phyloP scores from a whole-genome alignment of 2,329 filamentous ascomycete genomes.

The Talaromyces sp. region DNA sequence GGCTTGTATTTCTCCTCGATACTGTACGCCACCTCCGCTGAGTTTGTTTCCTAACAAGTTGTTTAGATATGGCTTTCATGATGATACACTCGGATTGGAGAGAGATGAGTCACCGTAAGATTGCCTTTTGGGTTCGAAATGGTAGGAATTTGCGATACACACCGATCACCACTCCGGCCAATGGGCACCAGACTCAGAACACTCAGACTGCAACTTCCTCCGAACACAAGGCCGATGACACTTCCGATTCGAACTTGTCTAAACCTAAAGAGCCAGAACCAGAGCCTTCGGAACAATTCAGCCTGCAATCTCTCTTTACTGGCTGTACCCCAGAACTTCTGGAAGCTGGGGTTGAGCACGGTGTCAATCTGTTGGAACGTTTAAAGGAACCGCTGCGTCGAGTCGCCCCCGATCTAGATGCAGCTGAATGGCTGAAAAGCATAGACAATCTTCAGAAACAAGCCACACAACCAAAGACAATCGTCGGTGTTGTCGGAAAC shows the following conservation, averaged over 20 bases:
- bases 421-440: slow-evolving; percentile 2
- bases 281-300: background rate
- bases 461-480: background rate
- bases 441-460: slow-evolving; percentile 5
- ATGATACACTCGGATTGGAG: background rate
- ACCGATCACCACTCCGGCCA: background rate
- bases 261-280: background rate
- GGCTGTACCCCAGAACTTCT: background rate
- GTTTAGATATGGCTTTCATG: background rate
- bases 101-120: background rate
- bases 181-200: background rate
- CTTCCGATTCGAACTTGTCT: background rate
- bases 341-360: slow-evolving; percentile 3
- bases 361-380: slow-evolving; percentile 3
- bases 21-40: background rate
- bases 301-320: background rate
- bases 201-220: background rate
- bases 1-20: background rate
- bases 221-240: background rate
- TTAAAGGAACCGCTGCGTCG: slow-evolving; percentile 1
- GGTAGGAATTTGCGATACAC: background rate
- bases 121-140: background rate
- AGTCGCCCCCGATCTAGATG: slow-evolving; percentile 6
- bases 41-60: background rate
- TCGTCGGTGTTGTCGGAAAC: slow-evolving; percentile 57